Evolutionary conservation across 495 filamentous ascomycete genomes (phyloP).

Genomic region (Aspergillus egyptiacus): DNA sequence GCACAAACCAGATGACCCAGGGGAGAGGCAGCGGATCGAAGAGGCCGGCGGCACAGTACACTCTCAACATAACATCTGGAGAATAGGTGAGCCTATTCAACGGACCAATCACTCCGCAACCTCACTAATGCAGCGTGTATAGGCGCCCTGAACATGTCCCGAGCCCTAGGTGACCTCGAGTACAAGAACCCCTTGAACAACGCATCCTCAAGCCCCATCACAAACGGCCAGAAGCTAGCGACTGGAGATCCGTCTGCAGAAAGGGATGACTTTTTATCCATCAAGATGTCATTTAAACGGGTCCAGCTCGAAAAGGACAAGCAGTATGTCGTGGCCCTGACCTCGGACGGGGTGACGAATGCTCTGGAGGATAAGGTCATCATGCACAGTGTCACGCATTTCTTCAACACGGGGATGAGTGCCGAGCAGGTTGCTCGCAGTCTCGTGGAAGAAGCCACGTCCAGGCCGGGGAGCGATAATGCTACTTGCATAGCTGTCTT

Average conservation of each 20-base stretch:
- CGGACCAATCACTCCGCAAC: neutral
- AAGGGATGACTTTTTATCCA: neutral
- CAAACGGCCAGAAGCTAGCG: neutral
- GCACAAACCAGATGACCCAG: slow-evolving; percentile 32
- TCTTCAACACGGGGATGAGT: neutral
- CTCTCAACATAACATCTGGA: slow-evolving; percentile 22
- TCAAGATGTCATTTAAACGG: neutral
- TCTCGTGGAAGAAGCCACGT: neutral
- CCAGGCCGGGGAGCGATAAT: slow-evolving; percentile 8
- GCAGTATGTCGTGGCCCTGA: slow-evolving; percentile 4
- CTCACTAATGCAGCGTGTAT: neutral
- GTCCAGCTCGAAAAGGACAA: neutral
- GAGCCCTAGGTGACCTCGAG: slow-evolving; percentile 39
- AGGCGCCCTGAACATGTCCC: slow-evolving; percentile 40
- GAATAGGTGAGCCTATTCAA: slow-evolving; percentile 32
- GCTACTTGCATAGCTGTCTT: slow-evolving; percentile 9
- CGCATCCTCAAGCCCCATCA: neutral
- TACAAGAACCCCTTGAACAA: slow-evolving; percentile 39
- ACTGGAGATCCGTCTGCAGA: neutral
- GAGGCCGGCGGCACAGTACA: slow-evolving; percentile 31
- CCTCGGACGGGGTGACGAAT: slow-evolving; percentile 12
- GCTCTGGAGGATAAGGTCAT: neutral
- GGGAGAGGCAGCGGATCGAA: slow-evolving; percentile 32
- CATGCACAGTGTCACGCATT: neutral
- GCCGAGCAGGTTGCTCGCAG: neutral